phyloP scores from a whole-genome alignment of 306 rosid species.

The Lathyrus oleraceus region DNA sequence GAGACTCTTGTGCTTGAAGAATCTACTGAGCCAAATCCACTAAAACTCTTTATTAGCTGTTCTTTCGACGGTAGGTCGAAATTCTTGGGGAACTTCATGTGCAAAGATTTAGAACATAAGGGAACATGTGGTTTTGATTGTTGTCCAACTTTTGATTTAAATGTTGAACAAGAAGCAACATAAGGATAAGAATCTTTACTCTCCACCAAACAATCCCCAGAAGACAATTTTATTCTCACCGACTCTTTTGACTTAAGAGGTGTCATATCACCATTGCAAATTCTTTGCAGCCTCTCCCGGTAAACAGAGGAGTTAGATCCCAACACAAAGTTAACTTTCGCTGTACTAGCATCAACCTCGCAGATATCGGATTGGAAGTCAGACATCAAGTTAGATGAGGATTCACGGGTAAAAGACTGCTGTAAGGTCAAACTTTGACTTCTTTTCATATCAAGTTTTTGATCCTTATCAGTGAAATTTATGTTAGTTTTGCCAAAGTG shows the following conservation, averaged over 20 bases:
- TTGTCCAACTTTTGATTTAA: constrained; percentile 29
- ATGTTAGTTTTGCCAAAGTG: constrained; percentile 2
- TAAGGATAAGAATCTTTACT: constrained; percentile 6
- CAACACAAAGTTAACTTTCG: not conserved
- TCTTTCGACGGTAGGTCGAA: constrained; percentile 43
- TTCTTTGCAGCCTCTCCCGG: constrained; percentile 16
- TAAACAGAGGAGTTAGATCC: constrained; percentile 18
- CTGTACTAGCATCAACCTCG: constrained; percentile 27
- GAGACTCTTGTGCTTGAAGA: constrained; percentile 33
- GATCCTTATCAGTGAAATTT: constrained; percentile 24
- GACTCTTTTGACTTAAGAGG: constrained; percentile 7
- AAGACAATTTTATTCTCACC: not conserved
- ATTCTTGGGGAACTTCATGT: constrained; percentile 46
- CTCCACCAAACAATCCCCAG: not conserved
- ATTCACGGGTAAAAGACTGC: not conserved
- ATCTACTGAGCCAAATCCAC: constrained; percentile 48
- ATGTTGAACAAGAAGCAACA: constrained; percentile 29
- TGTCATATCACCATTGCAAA: not conserved
- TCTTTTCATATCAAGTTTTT: constrained; percentile 3
- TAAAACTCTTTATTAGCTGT: constrained; percentile 42
- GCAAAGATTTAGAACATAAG: constrained; percentile 22
- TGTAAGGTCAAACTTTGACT: not conserved
- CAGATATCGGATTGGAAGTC: constrained; percentile 1
- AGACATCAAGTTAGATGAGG: not conserved
- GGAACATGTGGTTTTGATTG: constrained; percentile 25